Evolutionary conservation across 345 rosid genomes (phyloP).

Genomic region (Populus nigra): DNA sequence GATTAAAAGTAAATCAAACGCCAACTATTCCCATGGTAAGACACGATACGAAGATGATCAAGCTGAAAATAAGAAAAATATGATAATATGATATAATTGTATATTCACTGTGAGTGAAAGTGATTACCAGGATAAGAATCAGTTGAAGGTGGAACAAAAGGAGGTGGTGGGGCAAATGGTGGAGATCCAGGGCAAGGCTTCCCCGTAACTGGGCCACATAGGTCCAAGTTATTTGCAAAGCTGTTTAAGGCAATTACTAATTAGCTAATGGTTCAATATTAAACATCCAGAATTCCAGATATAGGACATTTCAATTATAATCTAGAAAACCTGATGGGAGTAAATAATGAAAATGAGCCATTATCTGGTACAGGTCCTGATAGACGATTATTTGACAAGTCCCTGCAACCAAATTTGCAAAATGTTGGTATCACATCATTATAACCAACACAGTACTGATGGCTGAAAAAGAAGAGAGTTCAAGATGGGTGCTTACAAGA

Average conservation of each 20-base stretch:
- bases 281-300: not conserved
- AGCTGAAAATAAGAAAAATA: not conserved
- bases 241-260: conserved; percentile 26
- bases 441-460: conserved; percentile 1
- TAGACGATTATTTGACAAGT: conserved; percentile 39
- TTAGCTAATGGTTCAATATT: not conserved
- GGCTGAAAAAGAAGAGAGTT: not conserved
- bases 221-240: conserved; percentile 87
- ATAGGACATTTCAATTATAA: not conserved
- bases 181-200: conserved; percentile 62
- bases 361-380: conserved; percentile 39
- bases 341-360: conserved; percentile 34
- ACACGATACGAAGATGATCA: not conserved
- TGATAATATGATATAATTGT: not conserved
- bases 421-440: not conserved
- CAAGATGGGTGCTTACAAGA: conserved; percentile 30
- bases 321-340: conserved; percentile 34
- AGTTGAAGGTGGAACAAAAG: conserved; percentile 86
- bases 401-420: conserved; percentile 24
- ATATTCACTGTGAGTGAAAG: not conserved
- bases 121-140: conserved; percentile 63
- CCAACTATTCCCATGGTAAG: not conserved
- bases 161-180: conserved; percentile 55
- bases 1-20: not conserved
- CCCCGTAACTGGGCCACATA: conserved; percentile 98